Base-by-base conservation (phyloP, 23 red algal genomes). In the Agarophyton chilense region DNA sequence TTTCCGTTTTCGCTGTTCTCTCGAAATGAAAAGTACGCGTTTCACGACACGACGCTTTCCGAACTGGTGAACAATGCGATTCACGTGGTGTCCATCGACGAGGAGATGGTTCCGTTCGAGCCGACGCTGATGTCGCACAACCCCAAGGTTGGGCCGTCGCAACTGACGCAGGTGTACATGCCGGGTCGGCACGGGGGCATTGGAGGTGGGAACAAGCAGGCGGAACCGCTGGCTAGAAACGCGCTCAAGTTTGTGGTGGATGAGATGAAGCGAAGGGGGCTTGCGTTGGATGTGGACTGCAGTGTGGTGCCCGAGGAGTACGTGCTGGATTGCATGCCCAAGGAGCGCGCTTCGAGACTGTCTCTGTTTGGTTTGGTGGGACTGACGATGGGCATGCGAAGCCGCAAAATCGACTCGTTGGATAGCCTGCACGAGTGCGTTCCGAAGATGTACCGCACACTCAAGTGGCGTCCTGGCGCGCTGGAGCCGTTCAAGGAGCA, bases 151-250 rank as follows among this genome's bases (percentile, higher is more conserved):
- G 66, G 84, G 4, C 17, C 18, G 28, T 51, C 46, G 10, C 84
- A 88, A 39, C 39, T 88, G 67, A 88, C 84, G 47, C 66, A 88
- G 42, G 29, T 76, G 50, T 88, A 52, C 49, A 53, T 88, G 40
- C 41, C 43, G 44, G 84, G 84, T 17, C 40, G 67, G 18, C 84
- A 88, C 57, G 64, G 84, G 6, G 84, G 84, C 19, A 40, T 88
- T 21, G 84, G 84, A 18, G 84, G 84, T n/a, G 84, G 84, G 17
- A 52, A 57, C 42, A 36, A 51, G 22, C 10, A 14, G 7, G 22
- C 54, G 34, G n/a, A 52, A 36, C 4, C 66, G 22, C 33, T 47
- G 22, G 22, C 84, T 3, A 46, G 53, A 33, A 44, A 52, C 28
- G 46, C 64, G 19, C 65, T 88, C 7, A 35, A 55, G 19, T 88